Evolutionary conservation across 2,329 filamentous ascomycete genomes (phyloP).

Genomic region (Nemania bipapillata): DNA sequence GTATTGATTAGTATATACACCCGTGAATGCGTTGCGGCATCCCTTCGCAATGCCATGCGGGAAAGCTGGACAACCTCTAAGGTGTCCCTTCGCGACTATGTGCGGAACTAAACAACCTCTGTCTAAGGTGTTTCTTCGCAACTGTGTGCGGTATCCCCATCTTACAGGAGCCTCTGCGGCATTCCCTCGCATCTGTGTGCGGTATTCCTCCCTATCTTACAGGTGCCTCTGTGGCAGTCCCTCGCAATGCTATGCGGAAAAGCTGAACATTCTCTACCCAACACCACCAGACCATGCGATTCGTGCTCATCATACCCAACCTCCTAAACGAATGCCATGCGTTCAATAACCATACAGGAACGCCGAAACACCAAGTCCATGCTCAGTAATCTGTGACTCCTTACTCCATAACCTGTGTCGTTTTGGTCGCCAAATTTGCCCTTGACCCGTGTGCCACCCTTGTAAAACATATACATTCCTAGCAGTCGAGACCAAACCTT

Average conservation of each 20-base stretch:
- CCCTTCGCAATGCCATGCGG: constrained; percentile 28
- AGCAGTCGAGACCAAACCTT: neutral
- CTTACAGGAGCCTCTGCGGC: neutral
- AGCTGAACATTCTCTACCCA: constrained; percentile 25
- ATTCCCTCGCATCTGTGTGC: constrained; percentile 27
- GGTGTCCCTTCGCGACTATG: neutral
- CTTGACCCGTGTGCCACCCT: neutral
- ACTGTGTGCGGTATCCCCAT: neutral
- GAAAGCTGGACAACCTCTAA: neutral
- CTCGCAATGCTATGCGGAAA: constrained; percentile 24
- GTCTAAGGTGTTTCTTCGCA: neutral
- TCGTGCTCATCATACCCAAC: constrained; percentile 8
- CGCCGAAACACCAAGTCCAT: constrained; percentile 22
- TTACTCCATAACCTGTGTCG: constrained; percentile 13
- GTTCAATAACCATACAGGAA: constrained; percentile 28
- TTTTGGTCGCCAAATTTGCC: neutral
- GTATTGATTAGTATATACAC: neutral
- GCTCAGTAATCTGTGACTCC: constrained; percentile 11
- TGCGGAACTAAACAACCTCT: neutral
- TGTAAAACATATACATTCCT: constrained; percentile 18
- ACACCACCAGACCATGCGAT: constrained; percentile 28
- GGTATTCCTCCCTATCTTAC: constrained; percentile 8
- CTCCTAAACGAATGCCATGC: constrained; percentile 21
- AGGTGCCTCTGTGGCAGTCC: constrained; percentile 8
- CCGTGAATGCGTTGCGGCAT: neutral